phyloP scores from a whole-genome alignment of 495 filamentous ascomycete genomes.

The Cercophora scortea region DNA sequence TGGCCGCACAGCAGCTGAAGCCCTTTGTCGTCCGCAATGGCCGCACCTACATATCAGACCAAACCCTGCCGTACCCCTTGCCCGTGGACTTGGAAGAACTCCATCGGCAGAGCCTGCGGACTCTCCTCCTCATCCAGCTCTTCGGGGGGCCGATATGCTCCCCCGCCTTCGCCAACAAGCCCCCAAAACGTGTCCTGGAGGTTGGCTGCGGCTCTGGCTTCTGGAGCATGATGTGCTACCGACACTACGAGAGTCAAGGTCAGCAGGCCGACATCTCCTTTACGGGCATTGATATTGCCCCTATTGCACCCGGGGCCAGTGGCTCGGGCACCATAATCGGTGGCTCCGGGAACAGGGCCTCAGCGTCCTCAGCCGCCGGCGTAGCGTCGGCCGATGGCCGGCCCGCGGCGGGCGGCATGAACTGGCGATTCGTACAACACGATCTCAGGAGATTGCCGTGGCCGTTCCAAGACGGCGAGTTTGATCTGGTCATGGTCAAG shows the following conservation, averaged over 20 bases:
- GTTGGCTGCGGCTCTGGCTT: slow-evolving; percentile 82
- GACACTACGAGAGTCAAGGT: slow-evolving; percentile 59
- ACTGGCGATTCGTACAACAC: slow-evolving; percentile 84
- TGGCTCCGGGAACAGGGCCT: slow-evolving; percentile 1
- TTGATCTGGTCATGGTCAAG: slow-evolving; percentile 87
- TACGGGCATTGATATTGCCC: slow-evolving; percentile 76
- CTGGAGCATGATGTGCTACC: slow-evolving; percentile 82
- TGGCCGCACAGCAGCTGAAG: slow-evolving; percentile 32
- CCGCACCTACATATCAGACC: slow-evolving; percentile 73
- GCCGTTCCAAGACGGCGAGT: slow-evolving; percentile 76
- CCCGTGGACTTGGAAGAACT: slow-evolving; percentile 84
- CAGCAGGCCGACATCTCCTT: slow-evolving; percentile 53
- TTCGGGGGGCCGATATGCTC: slow-evolving; percentile 75
- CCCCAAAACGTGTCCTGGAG: slow-evolving; percentile 74
- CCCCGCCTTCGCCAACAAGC: slow-evolving; percentile 52
- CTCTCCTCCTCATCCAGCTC: slow-evolving; percentile 70
- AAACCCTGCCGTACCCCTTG: slow-evolving; percentile 66
- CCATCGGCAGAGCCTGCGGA: slow-evolving; percentile 78
- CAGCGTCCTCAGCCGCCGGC: slow-evolving; percentile 3
- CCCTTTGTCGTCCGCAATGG: slow-evolving; percentile 69
- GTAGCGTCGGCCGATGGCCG: slow-evolving; percentile 2
- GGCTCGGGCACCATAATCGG: slow-evolving; percentile 5
- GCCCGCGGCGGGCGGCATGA: slow-evolving; percentile 56
- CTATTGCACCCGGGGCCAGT: slow-evolving; percentile 62
- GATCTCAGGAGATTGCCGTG: slow-evolving; percentile 68